Evolutionary conservation across 441 rosid genomes (phyloP).

Genomic region (Theobroma grandiflorum): DNA sequence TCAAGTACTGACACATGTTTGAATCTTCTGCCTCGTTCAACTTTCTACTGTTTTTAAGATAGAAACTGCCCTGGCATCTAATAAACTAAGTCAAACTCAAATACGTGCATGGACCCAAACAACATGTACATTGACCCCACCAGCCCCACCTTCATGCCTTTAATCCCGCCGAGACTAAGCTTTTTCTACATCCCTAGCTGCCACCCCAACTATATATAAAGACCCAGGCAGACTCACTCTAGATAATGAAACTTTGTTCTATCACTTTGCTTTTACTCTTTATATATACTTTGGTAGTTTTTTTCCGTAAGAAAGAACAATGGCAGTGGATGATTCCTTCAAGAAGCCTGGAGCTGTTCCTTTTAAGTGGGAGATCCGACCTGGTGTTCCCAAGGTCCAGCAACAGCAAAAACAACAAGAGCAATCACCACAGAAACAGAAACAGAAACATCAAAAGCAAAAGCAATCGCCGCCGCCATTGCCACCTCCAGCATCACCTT

Average conservation of each 20-base stretch:
- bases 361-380: slow-evolving; percentile 94
- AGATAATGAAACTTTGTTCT: not conserved
- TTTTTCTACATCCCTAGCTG: slow-evolving; percentile 26
- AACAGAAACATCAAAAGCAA: slow-evolving; percentile 30
- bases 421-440: slow-evolving; percentile 30
- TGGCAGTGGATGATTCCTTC: slow-evolving; percentile 75
- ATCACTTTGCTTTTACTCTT: not conserved
- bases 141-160: slow-evolving; percentile 66
- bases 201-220: slow-evolving; percentile 32
- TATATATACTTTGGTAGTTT: not conserved
- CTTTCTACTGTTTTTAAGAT: slow-evolving; percentile 8
- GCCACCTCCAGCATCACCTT: slow-evolving; percentile 44
- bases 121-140: slow-evolving; percentile 51
- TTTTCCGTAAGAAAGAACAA: slow-evolving; percentile 26
- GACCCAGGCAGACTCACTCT: not conserved
- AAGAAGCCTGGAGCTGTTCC: slow-evolving; percentile 81
- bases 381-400: slow-evolving; percentile 88
- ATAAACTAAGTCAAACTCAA: slow-evolving; percentile 57
- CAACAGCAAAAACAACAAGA: slow-evolving; percentile 37
- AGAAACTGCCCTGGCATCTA: slow-evolving; percentile 5
- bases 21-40: slow-evolving; percentile 15
- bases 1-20: not conserved
- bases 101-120: slow-evolving; percentile 32
- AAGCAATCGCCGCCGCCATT: slow-evolving; percentile 31
- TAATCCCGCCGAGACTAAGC: slow-evolving; percentile 63